Conservation (phyloP, 805 yeast species). For the Starmera caribaea region DNA sequence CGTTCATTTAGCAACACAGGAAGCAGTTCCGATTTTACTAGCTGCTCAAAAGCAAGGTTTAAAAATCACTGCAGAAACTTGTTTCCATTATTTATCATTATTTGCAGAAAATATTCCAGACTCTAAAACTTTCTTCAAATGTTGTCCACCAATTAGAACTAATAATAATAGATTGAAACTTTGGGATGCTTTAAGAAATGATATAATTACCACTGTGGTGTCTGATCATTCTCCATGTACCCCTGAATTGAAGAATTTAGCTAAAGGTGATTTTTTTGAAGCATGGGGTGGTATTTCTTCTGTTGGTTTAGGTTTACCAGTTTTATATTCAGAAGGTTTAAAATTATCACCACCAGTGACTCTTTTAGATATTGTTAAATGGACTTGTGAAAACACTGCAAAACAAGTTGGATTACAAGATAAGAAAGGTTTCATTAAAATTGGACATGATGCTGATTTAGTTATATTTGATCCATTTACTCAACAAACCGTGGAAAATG, state of each 20-base stretch:
- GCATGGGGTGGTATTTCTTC: constrained; percentile 98
- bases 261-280: constrained; percentile 75
- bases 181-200: constrained; percentile 68
- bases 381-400: constrained; percentile 84
- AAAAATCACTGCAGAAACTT: constrained; percentile 81
- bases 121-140: constrained; percentile 77
- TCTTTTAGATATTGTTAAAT: constrained; percentile 54
- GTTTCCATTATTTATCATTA: constrained; percentile 83
- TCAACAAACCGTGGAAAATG: constrained; percentile 39
- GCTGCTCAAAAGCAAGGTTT: constrained; percentile 50
- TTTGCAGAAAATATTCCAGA: constrained; percentile 70
- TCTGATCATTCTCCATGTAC: constrained; percentile 97
- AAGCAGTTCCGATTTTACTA: constrained; percentile 65
- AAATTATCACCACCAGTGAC: constrained; percentile 41
- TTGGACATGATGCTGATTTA: constrained; percentile 85
- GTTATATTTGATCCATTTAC: constrained; percentile 65
- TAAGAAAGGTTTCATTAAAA: constrained; percentile 59
- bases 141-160: constrained; percentile 90
- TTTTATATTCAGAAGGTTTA: constrained; percentile 67
- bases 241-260: constrained; percentile 76
- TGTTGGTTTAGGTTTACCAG: constrained; percentile 83
- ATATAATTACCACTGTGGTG: constrained; percentile 73
- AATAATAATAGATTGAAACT: constrained; percentile 59
- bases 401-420: constrained; percentile 71
- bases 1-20: constrained; percentile 82